Evolutionary conservation across 2,329 filamentous ascomycete species (phyloP).

Genomic region (Cordyceps javanica): DNA sequence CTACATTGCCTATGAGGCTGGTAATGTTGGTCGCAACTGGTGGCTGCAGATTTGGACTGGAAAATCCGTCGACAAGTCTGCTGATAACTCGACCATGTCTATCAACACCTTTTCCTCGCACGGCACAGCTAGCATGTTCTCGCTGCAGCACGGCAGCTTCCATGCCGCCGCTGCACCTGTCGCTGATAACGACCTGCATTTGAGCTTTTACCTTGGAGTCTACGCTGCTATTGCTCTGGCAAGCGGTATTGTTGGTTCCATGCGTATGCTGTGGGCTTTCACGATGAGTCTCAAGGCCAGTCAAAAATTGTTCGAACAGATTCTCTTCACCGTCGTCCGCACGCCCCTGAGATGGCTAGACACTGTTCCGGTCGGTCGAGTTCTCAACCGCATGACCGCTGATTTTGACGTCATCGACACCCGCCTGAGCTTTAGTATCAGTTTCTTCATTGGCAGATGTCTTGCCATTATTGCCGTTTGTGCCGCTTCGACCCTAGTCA

Average conservation of each 20-base stretch:
- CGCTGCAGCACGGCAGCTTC: conserved; percentile 40
- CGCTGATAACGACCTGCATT: conserved; percentile 28
- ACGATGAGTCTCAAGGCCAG: conserved; percentile 62
- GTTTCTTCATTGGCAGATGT: conserved; percentile 52
- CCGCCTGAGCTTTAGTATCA: conserved; percentile 56
- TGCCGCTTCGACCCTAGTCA: conserved; percentile 61
- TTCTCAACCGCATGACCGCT: conserved; percentile 71
- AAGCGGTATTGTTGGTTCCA: conserved; percentile 52
- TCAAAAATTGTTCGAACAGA: conserved; percentile 58
- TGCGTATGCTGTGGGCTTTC: conserved; percentile 59
- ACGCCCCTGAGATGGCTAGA: conserved; percentile 76
- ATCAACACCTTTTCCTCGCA: conserved; percentile 27
- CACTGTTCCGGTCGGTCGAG: conserved; percentile 68
- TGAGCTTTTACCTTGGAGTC: conserved; percentile 61
- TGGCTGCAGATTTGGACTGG: conserved; percentile 60
- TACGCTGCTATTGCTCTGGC: conserved; percentile 57
- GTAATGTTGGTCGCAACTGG: conserved; percentile 55
- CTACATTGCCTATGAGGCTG: conserved; percentile 48
- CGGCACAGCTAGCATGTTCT: conserved; percentile 38
- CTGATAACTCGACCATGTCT: conserved; percentile 1
- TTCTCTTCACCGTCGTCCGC: conserved; percentile 61
- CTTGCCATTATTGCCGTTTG: conserved; percentile 61
- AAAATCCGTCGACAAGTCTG: conserved; percentile 21
- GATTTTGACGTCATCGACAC: conserved; percentile 73
- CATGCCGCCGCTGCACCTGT: conserved; percentile 30